Evolutionary conservation across 495 filamentous ascomycete genomes (phyloP).

Genomic region (Xylaria palmicola): DNA sequence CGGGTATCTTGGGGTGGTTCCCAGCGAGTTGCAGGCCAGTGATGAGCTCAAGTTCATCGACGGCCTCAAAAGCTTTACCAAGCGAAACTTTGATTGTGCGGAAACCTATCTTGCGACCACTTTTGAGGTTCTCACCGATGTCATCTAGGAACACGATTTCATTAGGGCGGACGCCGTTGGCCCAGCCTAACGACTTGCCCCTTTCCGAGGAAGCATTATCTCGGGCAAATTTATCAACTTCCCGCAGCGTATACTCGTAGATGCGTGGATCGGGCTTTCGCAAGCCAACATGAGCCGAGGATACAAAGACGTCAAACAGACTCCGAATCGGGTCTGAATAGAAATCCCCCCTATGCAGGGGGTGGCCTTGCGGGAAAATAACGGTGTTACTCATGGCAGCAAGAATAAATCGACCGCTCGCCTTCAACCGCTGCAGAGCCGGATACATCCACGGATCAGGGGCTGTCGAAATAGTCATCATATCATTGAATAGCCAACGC

Average conservation of each 20-base stretch:
- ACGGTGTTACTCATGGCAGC: slow-evolving; percentile 88
- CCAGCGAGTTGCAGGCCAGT: slow-evolving; percentile 50
- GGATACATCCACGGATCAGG: slow-evolving; percentile 88
- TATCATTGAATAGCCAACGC: slow-evolving; percentile 81
- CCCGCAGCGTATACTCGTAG: slow-evolving; percentile 68
- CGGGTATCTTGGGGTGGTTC: slow-evolving; percentile 43
- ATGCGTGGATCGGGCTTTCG: slow-evolving; percentile 83
- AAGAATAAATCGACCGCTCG: slow-evolving; percentile 64
- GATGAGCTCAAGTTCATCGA: slow-evolving; percentile 50
- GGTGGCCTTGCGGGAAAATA: slow-evolving; percentile 70
- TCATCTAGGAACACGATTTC: slow-evolving; percentile 92
- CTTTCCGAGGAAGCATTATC: slow-evolving; percentile 35
- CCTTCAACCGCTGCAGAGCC: slow-evolving; percentile 67
- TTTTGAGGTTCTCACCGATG: slow-evolving; percentile 90
- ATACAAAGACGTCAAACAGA: slow-evolving; percentile 81
- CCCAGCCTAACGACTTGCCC: slow-evolving; percentile 45
- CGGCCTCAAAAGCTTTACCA: slow-evolving; percentile 73
- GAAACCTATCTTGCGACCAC: slow-evolving; percentile 72
- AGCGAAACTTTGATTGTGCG: slow-evolving; percentile 79
- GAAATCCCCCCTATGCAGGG: slow-evolving; percentile 42
- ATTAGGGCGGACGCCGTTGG: slow-evolving; percentile 53
- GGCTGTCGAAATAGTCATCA: slow-evolving; percentile 74
- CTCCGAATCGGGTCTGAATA: slow-evolving; percentile 49
- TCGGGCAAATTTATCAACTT: slow-evolving; percentile 60
- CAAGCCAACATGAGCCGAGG: slow-evolving; percentile 79